Base-by-base conservation (phyloP, 164 flowering plant genomes). In the Annona squamosa region DNA sequence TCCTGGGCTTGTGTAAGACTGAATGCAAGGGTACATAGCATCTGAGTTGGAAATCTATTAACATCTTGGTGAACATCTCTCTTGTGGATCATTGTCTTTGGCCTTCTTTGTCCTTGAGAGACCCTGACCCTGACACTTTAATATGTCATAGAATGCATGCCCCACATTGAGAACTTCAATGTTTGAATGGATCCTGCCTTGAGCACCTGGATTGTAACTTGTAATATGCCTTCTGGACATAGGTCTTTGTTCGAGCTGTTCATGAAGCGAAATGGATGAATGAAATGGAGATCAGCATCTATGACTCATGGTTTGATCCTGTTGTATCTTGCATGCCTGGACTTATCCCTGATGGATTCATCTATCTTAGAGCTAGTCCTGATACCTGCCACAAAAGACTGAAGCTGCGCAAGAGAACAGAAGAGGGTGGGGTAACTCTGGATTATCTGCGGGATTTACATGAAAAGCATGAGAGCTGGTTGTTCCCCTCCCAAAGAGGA, bases 191-290 rank as follows among this genome's bases (percentile, higher is more conserved):
- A 26, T 26, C 37, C 37, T 26, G 37, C 37, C 37, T 44, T 12
- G 43, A 43, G 46, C 46, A 44, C 46, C 43, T 72, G 41, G 73
- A 45, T 5, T 7, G 4, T 59, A 45, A 48, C 52, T 48, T 2
- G 2, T 18, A 9, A 37, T 18, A 2, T 48, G 45, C 12, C 76
- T 46, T 71, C 37, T 26, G 37, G 48, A 71, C 43, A 19, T 77
- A 94, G 99, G 99, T 95, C 17, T 95, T 95, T 86, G 99, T 93
- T 63, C 87, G 98, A 75, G 98, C 98, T 74, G 98, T 95, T 70
- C 98, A 95, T 83, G 98, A 95, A 85, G 99, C 99, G 7, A 95
- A 95, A 4, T 95, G 97, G 97, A 95, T 95, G 99, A 95, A 83
- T 84, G 98, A 91, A 79, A 95, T 95, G 99, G 99, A 95, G 86